Evolutionary conservation across 2,329 filamentous ascomycete genomes (phyloP), one percentile per base, ranked within the genome.

Genomic region (Pseudocercospora macadamiae): DNA sequence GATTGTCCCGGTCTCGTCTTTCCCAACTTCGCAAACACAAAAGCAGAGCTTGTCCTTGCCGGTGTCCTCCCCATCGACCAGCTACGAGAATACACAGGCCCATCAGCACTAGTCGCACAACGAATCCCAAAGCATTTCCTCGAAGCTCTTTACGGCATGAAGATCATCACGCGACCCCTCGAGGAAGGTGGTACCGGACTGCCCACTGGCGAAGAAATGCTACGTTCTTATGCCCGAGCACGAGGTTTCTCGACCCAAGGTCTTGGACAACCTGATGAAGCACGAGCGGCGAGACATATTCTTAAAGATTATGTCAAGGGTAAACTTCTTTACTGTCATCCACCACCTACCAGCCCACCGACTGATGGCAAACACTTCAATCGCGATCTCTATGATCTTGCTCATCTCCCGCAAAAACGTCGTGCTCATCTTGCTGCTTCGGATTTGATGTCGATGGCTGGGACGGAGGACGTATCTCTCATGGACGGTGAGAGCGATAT

Each of bases 1-100:
- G 95, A 99, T 86, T 99, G 95, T 72, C 95, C 95, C 8, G 95
- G 95, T 88, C 87, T 99, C 18, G 96, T 99, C 1, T 97, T 99
- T 75, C 93, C 95, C 69, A 97, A 97, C 77, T 99, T 97, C 69
- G 93, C 95, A 57, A 93, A 88, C 45, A 97, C 93, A 47, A 97
- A 97, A 77, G 95, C 91, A 36, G 95, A 99, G 71, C 85, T 99
- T 18, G 95, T 99, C 8, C 95, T 92, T 76, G 96, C 93, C 72
- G 95, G 95, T 72, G 86, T 99, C 18, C 82, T 99, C 28, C 95
- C 95, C 9, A 99, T 99, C 69, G 95, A 99, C 74, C 95, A 99
- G 76, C 83, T 97, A 67, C 86, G 95, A 63, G 95, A 99, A 73
- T 96, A 89, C 79, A 93, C 87, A 3, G 95, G 95, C 1, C 95